Evolutionary conservation across 1,284 basidiomycete genomes (phyloP), one percentile per base, ranked within the genome.

Genomic region (Fomitopsis schrenkii): DNA sequence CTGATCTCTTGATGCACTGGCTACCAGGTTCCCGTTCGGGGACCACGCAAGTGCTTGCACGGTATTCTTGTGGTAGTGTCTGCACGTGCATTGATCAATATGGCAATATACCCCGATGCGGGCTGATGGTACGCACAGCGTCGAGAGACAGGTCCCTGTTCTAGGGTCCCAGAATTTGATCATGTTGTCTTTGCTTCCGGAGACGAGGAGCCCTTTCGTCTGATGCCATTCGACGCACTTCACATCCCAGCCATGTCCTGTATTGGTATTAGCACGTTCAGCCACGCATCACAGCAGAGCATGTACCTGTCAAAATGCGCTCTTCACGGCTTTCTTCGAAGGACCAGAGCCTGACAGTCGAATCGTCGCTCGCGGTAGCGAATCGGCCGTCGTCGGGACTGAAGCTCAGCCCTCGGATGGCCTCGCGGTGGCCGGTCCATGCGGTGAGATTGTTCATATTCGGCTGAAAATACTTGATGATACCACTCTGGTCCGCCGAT

Each of bases 101-200:
- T 2, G 19, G 8, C n/a, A 9, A n/a, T 33, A 1, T n/a, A 10
- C 41, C 62, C 30, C 40, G 36, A 26, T n/a, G 42, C 28, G 19
- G 50, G 35, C 38, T 14, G 36, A 54, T 28, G 22, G 28, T 35
- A 78, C 88, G 66, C 71, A 95, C 90, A 97, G 76, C 0, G 95
- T 96, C 5, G 92, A 92, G 10, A 98, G 82, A 41, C 90, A 87
- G 5, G 92, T 94, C 41, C 90, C 92, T 9, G 91, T 93, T 48
- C 95, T 83, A 7, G 97, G 97, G 76, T 99, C 97, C 97, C 97
- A 99, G 75, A 99, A 98, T 72, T 98, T 99, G 76, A 99, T 95
- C 67, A 95, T 85, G 75, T 98, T 98, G 75, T 99, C 97, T 76
- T 98, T 98, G 71, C 92, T 93, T 30, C 97, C 97, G 1, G 93